A percentile compares a stretch with the other conserved stretches of the same genome.
These are phyloP conservation scores for Thymus quinquecostatus DNA, from an alignment of 257 asterid species.

Conservation along the genomic window DNA sequence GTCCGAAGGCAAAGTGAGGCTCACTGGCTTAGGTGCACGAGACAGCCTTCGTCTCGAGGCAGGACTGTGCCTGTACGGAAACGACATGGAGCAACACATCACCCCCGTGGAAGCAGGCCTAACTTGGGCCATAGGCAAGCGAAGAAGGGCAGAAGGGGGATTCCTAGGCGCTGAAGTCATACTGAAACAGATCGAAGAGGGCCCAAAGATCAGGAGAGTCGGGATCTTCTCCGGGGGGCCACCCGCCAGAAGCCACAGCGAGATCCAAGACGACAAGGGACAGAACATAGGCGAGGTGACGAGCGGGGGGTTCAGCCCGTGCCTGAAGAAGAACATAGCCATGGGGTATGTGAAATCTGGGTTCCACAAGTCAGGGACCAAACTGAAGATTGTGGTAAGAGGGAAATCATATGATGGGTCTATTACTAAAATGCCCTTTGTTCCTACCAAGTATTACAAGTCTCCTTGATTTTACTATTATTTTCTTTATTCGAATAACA, in stretches of 20 bases:
- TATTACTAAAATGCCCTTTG: conserved; percentile 88
- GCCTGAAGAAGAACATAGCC: conserved; percentile 91
- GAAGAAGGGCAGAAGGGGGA: conserved; percentile 97
- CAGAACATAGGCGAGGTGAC: conserved; percentile 87
- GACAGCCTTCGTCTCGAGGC: conserved; percentile 99
- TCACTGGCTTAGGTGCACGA: conserved; percentile 93
- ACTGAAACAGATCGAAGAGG: conserved; percentile 78
- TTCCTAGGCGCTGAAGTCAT: conserved; percentile 92
- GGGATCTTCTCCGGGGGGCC: conserved; percentile 88
- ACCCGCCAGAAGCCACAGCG: conserved; percentile 92
- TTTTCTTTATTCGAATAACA: conserved; percentile 22
- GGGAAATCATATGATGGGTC: conserved; percentile 85
- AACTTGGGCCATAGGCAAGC: conserved; percentile 96
- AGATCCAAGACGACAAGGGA: conserved; percentile 84
- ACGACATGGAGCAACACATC: conserved; percentile 97
- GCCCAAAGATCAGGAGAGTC: conserved; percentile 82
- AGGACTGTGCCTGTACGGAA: conserved; percentile 91
- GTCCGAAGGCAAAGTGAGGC: conserved; percentile 82
- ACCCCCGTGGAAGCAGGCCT: conserved; percentile 97
- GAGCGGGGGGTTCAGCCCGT: conserved; percentile 98
- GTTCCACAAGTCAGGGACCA: conserved; percentile 73
- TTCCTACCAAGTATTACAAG: conserved; percentile 85
- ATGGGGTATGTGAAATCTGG: conserved; percentile 99
- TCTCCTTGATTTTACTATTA: conserved; percentile 43
- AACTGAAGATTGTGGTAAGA: conserved; percentile 73